Evolutionary conservation across 257 asterid species (phyloP).

Genomic region (Fraxinus excelsior): DNA sequence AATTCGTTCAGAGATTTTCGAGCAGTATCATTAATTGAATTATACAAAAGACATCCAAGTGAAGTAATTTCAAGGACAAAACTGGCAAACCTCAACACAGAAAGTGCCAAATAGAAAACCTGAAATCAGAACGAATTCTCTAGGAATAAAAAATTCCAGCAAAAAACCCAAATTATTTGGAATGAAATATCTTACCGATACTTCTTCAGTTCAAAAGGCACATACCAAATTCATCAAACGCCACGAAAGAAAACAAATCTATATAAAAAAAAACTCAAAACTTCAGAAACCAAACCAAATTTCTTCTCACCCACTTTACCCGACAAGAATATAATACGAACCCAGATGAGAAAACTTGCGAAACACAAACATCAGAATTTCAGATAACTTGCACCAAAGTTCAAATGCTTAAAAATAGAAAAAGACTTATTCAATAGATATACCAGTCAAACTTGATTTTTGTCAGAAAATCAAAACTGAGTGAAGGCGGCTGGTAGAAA

Average conservation of each 20-base stretch:
- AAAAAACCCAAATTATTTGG: not conserved
- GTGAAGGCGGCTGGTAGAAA: conserved; percentile 38
- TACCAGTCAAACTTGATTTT: conserved; percentile 35
- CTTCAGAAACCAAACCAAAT: not conserved
- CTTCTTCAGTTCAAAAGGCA: not conserved
- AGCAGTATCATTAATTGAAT: too few species aligned
- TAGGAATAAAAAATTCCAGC: not conserved
- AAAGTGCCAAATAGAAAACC: not conserved
- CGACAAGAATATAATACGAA: not conserved
- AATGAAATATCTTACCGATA: not conserved
- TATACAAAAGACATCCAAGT: too few species aligned
- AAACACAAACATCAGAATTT: conserved; percentile 15
- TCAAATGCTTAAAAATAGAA: conserved; percentile 5
- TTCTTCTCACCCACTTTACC: conserved; percentile 11
- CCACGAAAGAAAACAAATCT: not conserved
- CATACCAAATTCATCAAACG: not conserved
- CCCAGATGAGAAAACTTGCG: not conserved
- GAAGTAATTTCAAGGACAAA: too few species aligned
- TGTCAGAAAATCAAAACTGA: conserved; percentile 43
- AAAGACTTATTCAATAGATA: not conserved
- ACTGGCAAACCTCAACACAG: too few species aligned
- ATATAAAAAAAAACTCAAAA: not conserved
- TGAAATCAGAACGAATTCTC: not conserved
- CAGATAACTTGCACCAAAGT: not conserved
- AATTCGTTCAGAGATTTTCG: too few species aligned